phyloP scores from a whole-genome alignment of 2,329 filamentous ascomycete genomes.

The Tolypocladium sp. region DNA sequence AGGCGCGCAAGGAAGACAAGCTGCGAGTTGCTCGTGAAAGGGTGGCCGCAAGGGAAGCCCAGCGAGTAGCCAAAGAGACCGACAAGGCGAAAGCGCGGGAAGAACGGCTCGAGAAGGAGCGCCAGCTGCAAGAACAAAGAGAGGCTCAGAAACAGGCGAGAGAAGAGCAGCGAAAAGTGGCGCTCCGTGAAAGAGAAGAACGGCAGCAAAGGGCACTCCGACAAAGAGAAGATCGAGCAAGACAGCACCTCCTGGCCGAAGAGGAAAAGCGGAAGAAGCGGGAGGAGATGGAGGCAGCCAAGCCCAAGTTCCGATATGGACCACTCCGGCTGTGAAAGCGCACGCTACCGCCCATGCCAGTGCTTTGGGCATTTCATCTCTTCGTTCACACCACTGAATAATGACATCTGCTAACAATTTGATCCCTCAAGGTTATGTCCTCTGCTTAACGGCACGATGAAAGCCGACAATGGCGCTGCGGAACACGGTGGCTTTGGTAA shows the following conservation, averaged over 20 bases:
- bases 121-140: slow-evolving; percentile 2
- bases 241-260: slow-evolving; percentile 5
- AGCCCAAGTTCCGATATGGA: slow-evolving; percentile 12
- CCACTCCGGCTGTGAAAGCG: slow-evolving; percentile 10
- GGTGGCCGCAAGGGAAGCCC: slow-evolving; percentile 1
- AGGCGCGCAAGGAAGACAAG: slow-evolving; percentile 5
- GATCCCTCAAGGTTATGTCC: slow-evolving; percentile 57
- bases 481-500: slow-evolving; percentile 52
- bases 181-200: slow-evolving; percentile 7
- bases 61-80: slow-evolving; percentile 2
- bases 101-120: slow-evolving; percentile 4
- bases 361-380: background rate
- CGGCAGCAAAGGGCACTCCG: slow-evolving; percentile 8
- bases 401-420: slow-evolving; percentile 8
- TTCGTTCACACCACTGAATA: background rate
- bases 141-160: slow-evolving; percentile 6
- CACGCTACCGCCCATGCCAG: background rate
- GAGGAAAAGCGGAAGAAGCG: slow-evolving; percentile 6
- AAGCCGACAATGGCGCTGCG: slow-evolving; percentile 44
- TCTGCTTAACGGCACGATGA: slow-evolving; percentile 75
- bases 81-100: background rate
- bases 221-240: slow-evolving; percentile 4
- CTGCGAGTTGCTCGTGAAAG: slow-evolving; percentile 4
- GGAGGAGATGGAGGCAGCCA: slow-evolving; percentile 9
- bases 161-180: slow-evolving; percentile 8